Percentiles rank a stretch among this genome's conserved stretches.
These are phyloP conservation scores for Candida maltosa DNA, from an alignment of 805 yeast genomes.

Conservation along the genomic window DNA sequence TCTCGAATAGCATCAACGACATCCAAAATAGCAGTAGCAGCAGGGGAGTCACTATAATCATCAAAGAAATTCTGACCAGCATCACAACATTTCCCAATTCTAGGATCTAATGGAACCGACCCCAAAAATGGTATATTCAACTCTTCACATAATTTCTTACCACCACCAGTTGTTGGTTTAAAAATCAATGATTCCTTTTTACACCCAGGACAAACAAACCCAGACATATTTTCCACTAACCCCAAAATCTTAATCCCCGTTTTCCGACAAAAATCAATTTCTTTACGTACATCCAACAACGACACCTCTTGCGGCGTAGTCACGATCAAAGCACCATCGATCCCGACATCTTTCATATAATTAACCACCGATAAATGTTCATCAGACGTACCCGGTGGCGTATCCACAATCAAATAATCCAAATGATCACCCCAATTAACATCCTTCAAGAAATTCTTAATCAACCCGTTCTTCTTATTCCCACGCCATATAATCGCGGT, in stretches of 20 bases:
- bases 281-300: slow-evolving; percentile 89
- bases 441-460: slow-evolving; percentile 89
- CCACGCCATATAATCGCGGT: slow-evolving; percentile 98
- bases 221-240: slow-evolving; percentile 95
- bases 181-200: slow-evolving; percentile 86
- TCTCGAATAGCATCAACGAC: slow-evolving; percentile 76
- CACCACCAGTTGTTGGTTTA: slow-evolving; percentile 97
- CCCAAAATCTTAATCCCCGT: slow-evolving; percentile 87
- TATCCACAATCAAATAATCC: slow-evolving; percentile 87
- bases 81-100: slow-evolving; percentile 89
- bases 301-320: slow-evolving; percentile 99
- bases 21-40: slow-evolving; percentile 77
- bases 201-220: slow-evolving; percentile 95
- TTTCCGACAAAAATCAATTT: slow-evolving; percentile 89
- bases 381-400: slow-evolving; percentile 98
- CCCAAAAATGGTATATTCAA: slow-evolving; percentile 78
- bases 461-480: slow-evolving; percentile 88
- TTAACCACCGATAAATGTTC: slow-evolving; percentile 91
- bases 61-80: slow-evolving; percentile 82
- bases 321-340: slow-evolving; percentile 92
- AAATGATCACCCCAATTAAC: slow-evolving; percentile 87
- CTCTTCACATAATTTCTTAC: slow-evolving; percentile 78
- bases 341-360: slow-evolving; percentile 82
- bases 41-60: slow-evolving; percentile 86
- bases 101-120: slow-evolving; percentile 91